Evolutionary conservation across 345 rosid genomes (phyloP), one percentile per base, ranked within the genome.

Genomic region (Aegle marmelos): DNA sequence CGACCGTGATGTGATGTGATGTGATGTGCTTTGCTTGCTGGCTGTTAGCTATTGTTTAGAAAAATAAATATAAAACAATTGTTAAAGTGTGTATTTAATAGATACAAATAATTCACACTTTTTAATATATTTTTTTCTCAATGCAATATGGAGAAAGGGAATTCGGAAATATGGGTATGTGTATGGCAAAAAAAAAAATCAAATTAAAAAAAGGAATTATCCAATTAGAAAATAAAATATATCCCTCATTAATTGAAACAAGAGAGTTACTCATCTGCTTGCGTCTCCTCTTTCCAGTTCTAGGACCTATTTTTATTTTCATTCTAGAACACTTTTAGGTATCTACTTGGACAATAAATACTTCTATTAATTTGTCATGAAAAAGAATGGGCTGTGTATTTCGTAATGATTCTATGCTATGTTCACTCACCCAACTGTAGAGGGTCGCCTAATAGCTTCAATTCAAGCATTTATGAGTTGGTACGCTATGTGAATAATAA

Each of bases 1-100:
- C 69, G 69, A 74, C 59, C 59, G 30, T 21, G 76, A 73, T 59
- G 56, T 72, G 68, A 59, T 39, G 56, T 72, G 68, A 59, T 39
- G 17, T 61, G 76, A 73, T 17, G 67, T 73, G 76, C 6, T 58
- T 8, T 73, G 76, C 33, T 59, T 37, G 67, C 37, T 60, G 37
- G 7, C 7, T 2, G 74, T 30, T 70, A 37, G 16, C 21, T 45
- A 11, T 45, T 45, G 45, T 45, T 45, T 7, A 3, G 0, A 45
- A 45, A 45, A 13, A 11, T 45, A 45, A 0, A 45, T 13, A 45
- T 13, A 45, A 11, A 45, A 45, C 50, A 13, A 45, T 45, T 45
- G 13, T 45, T 45, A 56, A 22, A 56, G 60, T 56, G 60, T 21
- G 3, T 56, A 7, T 17, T 17, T 56, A 56, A 56, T 56, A 56